Conservation (phyloP, 495 filamentous ascomycete species). For the Penicillium arizonense region DNA sequence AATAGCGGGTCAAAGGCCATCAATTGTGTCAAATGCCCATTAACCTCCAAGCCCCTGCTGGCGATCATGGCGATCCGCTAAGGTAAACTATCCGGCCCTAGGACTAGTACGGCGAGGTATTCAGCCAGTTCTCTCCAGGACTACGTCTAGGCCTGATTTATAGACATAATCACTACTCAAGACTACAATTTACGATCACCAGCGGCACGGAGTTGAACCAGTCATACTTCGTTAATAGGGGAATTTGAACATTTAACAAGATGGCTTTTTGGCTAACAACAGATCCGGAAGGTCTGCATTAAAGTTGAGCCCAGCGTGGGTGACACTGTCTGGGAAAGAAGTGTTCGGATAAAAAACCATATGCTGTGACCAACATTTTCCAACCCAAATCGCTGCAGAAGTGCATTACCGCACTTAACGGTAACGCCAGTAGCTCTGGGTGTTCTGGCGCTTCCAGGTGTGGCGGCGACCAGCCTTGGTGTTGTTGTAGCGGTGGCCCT, state of each 20-base stretch:
- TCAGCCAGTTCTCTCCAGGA: too few relatives aligned
- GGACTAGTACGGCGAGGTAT: too few relatives aligned
- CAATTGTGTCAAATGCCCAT: not conserved
- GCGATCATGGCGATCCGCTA: not conserved
- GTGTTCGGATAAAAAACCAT: slow-evolving; percentile 39
- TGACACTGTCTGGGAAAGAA: slow-evolving; percentile 34
- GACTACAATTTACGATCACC: slow-evolving; percentile 12
- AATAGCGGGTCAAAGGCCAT: too few relatives aligned
- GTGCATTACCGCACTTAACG: slow-evolving; percentile 47
- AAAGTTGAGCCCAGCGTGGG: slow-evolving; percentile 35
- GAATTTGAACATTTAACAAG: slow-evolving; percentile 35
- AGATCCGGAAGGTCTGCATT: slow-evolving; percentile 42
- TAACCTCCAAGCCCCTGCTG: not conserved
- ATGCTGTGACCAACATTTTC: slow-evolving; percentile 39
- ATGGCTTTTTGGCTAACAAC: slow-evolving; percentile 47
- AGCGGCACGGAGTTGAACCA: slow-evolving; percentile 29
- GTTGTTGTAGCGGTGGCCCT: slow-evolving; percentile 98
- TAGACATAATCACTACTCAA: not conserved
- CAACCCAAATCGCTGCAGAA: slow-evolving; percentile 20
- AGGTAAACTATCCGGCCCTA: not conserved
- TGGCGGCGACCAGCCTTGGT: slow-evolving; percentile 91
- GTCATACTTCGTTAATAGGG: slow-evolving; percentile 47
- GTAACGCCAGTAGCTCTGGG: slow-evolving; percentile 90
- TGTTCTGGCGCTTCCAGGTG: slow-evolving; percentile 99
- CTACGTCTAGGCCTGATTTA: too few relatives aligned